A percentile compares a stretch with the other conserved stretches of the same genome.
Evolutionary conservation across 495 filamentous ascomycete genomes (phyloP).

Genomic region (Trichoderma asperelloides): DNA sequence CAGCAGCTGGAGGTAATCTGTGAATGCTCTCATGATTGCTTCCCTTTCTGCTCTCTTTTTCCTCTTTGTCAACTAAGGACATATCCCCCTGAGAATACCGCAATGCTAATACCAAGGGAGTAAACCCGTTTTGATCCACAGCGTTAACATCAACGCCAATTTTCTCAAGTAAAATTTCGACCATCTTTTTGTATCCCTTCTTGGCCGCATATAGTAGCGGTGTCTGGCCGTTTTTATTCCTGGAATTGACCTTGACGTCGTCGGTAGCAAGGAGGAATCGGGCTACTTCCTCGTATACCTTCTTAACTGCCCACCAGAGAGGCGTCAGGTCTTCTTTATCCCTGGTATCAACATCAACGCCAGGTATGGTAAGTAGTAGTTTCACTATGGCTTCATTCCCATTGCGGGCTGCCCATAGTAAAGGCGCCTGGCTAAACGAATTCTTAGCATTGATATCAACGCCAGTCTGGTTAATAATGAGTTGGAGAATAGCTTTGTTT

Average conservation of each 20-base stretch:
- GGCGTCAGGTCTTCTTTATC: conserved; percentile 7
- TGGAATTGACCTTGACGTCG: conserved; percentile 16
- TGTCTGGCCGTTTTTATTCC: conserved; percentile 21
- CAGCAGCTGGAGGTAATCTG: too few relatives aligned
- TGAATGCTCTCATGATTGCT: too few relatives aligned
- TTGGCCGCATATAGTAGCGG: background rate
- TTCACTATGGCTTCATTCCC: conserved; percentile 2
- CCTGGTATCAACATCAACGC: background rate
- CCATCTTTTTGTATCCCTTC: background rate
- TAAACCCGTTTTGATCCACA: too few relatives aligned
- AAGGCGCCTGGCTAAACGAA: background rate
- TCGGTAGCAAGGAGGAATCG: conserved; percentile 7
- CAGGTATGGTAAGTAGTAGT: conserved; percentile 4
- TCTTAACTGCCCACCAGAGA: background rate
- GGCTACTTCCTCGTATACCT: background rate
- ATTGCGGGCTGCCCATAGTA: too few relatives aligned
- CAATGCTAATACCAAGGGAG: too few relatives aligned
- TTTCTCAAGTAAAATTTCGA: conserved; percentile 2
- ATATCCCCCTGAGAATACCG: too few relatives aligned
- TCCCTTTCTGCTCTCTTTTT: too few relatives aligned
- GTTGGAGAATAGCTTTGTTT: background rate
- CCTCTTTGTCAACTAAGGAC: too few relatives aligned
- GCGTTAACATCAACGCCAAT: too few relatives aligned
- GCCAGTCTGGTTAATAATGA: background rate
- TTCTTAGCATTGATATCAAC: background rate